phyloP scores from a whole-genome alignment of 148 eudicot species.

The Nyssa sinensis region DNA sequence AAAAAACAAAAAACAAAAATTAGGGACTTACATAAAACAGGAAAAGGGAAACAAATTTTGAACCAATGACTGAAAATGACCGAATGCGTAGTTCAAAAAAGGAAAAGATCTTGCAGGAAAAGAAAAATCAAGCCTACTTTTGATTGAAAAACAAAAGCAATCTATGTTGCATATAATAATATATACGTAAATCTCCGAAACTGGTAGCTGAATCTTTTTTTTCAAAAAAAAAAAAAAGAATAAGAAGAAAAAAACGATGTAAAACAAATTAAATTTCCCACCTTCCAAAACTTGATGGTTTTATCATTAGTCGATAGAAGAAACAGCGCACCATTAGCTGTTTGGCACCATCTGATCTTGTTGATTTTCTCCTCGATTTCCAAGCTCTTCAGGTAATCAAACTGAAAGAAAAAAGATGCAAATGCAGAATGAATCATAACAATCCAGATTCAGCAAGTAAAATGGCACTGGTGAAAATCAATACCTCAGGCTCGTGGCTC shows the following conservation, averaged over 20 bases:
- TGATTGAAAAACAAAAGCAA: too few relatives aligned
- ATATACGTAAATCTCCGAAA: too few relatives aligned
- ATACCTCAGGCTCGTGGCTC: constrained; percentile 99
- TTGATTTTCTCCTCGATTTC: constrained; percentile 99
- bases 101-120: too few relatives aligned
- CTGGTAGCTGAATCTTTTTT: too few relatives aligned
- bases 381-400: constrained; percentile 98
- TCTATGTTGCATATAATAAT: too few relatives aligned
- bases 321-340: constrained; percentile 86
- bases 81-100: too few relatives aligned
- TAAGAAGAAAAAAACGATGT: not conserved
- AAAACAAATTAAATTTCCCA: constrained; percentile 20
- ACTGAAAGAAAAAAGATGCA: constrained; percentile 49
- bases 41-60: too few relatives aligned
- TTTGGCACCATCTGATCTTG: constrained; percentile 97
- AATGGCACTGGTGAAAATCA: constrained; percentile 2
- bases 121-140: too few relatives aligned
- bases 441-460: constrained; percentile 11
- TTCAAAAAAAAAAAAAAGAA: too few relatives aligned
- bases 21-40: too few relatives aligned
- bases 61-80: too few relatives aligned
- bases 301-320: constrained; percentile 97
- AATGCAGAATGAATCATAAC: constrained; percentile 11
- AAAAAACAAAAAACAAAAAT: too few relatives aligned
- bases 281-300: constrained; percentile 98